phyloP scores from a whole-genome alignment of 1,284 basidiomycete genomes.

The Inonotus hispidus region DNA sequence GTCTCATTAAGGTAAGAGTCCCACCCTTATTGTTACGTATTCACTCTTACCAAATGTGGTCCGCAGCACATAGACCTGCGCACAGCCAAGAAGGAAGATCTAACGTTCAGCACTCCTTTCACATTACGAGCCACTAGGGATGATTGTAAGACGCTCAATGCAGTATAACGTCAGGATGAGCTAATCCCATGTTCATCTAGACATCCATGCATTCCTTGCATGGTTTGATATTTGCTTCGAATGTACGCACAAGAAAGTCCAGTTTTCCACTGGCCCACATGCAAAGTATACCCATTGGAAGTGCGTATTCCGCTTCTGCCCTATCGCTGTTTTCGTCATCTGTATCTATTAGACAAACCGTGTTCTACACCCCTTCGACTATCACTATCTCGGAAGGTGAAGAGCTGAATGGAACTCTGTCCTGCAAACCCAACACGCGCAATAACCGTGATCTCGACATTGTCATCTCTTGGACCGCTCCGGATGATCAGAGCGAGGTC shows the following conservation, averaged over 20 bases:
- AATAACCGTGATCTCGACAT: slow-evolving; percentile 96
- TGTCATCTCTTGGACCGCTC: slow-evolving; percentile 61
- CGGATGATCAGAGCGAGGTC: slow-evolving; percentile 31
- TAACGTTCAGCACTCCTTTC: slow-evolving; percentile 83
- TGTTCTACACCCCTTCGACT: slow-evolving; percentile 87
- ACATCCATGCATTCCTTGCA: slow-evolving; percentile 97
- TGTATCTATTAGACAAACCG: slow-evolving; percentile 67
- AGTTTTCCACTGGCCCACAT: slow-evolving; percentile 94
- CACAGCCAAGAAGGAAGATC: slow-evolving; percentile 93
- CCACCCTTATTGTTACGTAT: slow-evolving; percentile 1
- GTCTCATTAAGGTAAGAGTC: slow-evolving; percentile 64
- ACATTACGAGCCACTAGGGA: slow-evolving; percentile 80
- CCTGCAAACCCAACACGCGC: slow-evolving; percentile 80
- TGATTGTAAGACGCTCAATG: slow-evolving; percentile 63
- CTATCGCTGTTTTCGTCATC: neutral
- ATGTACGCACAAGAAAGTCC: slow-evolving; percentile 94
- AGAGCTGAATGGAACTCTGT: slow-evolving; percentile 62
- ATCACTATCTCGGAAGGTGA: slow-evolving; percentile 64
- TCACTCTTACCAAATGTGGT: slow-evolving; percentile 14
- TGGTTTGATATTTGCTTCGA: slow-evolving; percentile 99
- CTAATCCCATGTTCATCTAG: slow-evolving; percentile 35
- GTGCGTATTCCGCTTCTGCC: slow-evolving; percentile 41
- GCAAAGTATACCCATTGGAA: slow-evolving; percentile 98
- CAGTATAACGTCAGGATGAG: neutral
- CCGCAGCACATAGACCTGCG: slow-evolving; percentile 81